Conservation (phyloP, 2,329 filamentous ascomycete genomes). For the Fusarium austroafricanum region DNA sequence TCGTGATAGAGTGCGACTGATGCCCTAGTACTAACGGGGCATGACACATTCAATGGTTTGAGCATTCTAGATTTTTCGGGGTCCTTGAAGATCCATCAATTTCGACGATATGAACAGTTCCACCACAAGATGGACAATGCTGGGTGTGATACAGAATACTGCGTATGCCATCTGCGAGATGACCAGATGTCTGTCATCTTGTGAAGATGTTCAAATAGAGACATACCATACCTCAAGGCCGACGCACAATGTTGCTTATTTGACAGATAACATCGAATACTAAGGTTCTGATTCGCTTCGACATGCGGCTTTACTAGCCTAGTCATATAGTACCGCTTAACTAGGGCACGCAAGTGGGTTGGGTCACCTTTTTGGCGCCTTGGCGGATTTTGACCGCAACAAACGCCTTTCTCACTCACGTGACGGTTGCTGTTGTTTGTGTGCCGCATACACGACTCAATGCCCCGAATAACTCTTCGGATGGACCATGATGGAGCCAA, state of each 20-base stretch:
- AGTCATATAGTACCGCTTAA: neutral
- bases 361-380: slow-evolving; percentile 19
- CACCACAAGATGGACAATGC: neutral
- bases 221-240: neutral
- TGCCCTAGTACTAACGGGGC: slow-evolving; percentile 32
- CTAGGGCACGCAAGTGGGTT: slow-evolving; percentile 19
- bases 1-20: slow-evolving; percentile 18
- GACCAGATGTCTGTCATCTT: neutral
- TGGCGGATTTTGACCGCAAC: slow-evolving; percentile 31
- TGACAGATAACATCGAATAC: slow-evolving; percentile 1
- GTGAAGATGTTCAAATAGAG: neutral
- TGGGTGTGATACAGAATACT: neutral
- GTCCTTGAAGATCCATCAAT: slow-evolving; percentile 6
- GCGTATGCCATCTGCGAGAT: neutral
- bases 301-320: slow-evolving; percentile 7
- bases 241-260: neutral
- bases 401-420: slow-evolving; percentile 29
- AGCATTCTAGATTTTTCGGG: slow-evolving; percentile 27
- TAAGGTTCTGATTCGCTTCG: slow-evolving; percentile 13
- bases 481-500: slow-evolving; percentile 15
- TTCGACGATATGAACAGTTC: neutral
- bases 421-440: slow-evolving; percentile 20
- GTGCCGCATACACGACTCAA: slow-evolving; percentile 12
- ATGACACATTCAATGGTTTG: slow-evolving; percentile 20
- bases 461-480: slow-evolving; percentile 3